Conservation (phyloP, 2,329 filamentous ascomycete genomes). For the Graphilbum ipis-grandicollis region DNA sequence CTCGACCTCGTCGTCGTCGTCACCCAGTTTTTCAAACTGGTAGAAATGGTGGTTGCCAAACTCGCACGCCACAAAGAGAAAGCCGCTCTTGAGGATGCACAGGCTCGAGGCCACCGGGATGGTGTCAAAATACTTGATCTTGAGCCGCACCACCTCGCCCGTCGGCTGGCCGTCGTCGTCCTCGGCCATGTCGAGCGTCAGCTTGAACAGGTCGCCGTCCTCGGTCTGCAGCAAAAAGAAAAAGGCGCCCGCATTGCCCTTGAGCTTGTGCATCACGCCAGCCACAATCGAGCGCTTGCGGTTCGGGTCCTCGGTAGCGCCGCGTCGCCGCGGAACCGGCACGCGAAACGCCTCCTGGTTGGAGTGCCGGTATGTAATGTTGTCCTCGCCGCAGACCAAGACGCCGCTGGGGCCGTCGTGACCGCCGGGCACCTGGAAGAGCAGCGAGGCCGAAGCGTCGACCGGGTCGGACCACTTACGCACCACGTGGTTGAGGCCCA, state of each 20-base stretch:
- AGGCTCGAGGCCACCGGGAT: slow-evolving; percentile 76
- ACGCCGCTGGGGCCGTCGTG: slow-evolving; percentile 89
- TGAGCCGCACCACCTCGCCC: slow-evolving; percentile 65
- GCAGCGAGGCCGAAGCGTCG: slow-evolving; percentile 69
- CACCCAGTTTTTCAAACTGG: slow-evolving; percentile 91
- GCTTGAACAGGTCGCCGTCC: slow-evolving; percentile 95
- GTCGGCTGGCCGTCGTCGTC: slow-evolving; percentile 63
- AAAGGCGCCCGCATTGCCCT: slow-evolving; percentile 66
- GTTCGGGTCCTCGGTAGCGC: slow-evolving; percentile 79
- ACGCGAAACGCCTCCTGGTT: slow-evolving; percentile 83
- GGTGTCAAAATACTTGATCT: slow-evolving; percentile 97
- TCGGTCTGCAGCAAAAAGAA: slow-evolving; percentile 95
- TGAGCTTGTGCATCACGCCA: slow-evolving; percentile 95
- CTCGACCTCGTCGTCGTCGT: slow-evolving; percentile 80
- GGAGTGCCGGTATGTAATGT: slow-evolving; percentile 90
- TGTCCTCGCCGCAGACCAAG: slow-evolving; percentile 85
- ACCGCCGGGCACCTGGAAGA: slow-evolving; percentile 92
- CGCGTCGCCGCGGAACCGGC: slow-evolving; percentile 71
- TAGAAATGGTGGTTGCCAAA: slow-evolving; percentile 90
- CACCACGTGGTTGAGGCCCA: slow-evolving; percentile 93
- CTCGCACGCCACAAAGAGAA: slow-evolving; percentile 82
- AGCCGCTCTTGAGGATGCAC: slow-evolving; percentile 88
- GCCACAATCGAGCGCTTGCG: slow-evolving; percentile 75
- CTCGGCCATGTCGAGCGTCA: slow-evolving; percentile 80
- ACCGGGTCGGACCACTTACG: slow-evolving; percentile 92